A percentile compares a stretch with the other conserved stretches of the same genome.
These are phyloP conservation scores for Amaranthus palmeri DNA, from an alignment of 148 eudicot genomes.

Conservation along the genomic window DNA sequence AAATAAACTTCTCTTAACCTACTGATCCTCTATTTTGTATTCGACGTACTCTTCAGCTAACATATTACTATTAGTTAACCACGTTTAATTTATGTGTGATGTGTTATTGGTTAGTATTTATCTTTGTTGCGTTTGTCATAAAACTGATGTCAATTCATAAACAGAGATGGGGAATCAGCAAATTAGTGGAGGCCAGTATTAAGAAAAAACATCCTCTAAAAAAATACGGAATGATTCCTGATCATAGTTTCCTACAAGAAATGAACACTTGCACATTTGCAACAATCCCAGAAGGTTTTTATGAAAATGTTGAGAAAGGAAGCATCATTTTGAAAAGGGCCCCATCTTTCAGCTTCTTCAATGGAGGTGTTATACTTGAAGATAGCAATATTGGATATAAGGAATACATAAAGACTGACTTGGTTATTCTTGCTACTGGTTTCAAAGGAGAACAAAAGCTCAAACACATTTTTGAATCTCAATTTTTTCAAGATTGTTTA, in stretches of 20 bases:
- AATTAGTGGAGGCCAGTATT: slow-evolving; percentile 50
- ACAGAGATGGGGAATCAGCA: slow-evolving; percentile 54
- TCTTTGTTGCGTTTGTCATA: not conserved
- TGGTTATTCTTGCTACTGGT: slow-evolving; percentile 20
- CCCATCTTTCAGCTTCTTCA: slow-evolving; percentile 38
- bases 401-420: slow-evolving; percentile 32
- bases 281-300: slow-evolving; percentile 40
- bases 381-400: not conserved
- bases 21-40: no score
- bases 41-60: no score
- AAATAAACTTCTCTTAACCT: no score
- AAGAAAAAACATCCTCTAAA: slow-evolving; percentile 35
- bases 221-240: slow-evolving; percentile 49
- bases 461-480: slow-evolving; percentile 11
- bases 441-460: no score
- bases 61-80: no score
- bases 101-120: no score
- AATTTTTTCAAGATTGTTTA: slow-evolving; percentile 29
- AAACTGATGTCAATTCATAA: no score
- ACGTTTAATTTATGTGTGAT: no score
- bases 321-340: slow-evolving; percentile 47
- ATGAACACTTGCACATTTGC: slow-evolving; percentile 39
- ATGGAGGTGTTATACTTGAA: slow-evolving; percentile 38
- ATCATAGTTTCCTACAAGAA: slow-evolving; percentile 43
- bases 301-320: slow-evolving; percentile 45